phyloP scores from a whole-genome alignment of 306 rosid genomes.

The Luffa aegyptiaca region DNA sequence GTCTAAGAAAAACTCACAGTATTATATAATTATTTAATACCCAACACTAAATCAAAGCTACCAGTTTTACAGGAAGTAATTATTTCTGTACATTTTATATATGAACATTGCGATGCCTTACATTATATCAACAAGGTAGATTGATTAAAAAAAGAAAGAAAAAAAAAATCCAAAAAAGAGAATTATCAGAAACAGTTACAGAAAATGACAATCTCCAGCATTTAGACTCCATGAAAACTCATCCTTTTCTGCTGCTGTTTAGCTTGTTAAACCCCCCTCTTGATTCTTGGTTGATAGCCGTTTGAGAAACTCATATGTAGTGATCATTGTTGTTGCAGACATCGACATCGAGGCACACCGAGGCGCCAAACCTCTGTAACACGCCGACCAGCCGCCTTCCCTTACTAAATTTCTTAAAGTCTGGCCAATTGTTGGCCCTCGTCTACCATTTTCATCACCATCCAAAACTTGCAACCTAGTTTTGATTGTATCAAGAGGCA shows the following conservation, averaged over 20 bases:
- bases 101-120: neutral
- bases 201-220: neutral
- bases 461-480: slow-evolving; percentile 82
- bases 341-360: slow-evolving; percentile 84
- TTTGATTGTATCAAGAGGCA: slow-evolving; percentile 83
- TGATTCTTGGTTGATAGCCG: slow-evolving; percentile 68
- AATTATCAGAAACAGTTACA: neutral
- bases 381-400: slow-evolving; percentile 89
- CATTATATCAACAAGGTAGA: neutral
- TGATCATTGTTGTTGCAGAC: slow-evolving; percentile 94
- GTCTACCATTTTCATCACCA: slow-evolving; percentile 70
- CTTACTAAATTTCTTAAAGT: slow-evolving; percentile 61
- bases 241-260: slow-evolving; percentile 4
- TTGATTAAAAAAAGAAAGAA: neutral
- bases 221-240: neutral
- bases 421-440: slow-evolving; percentile 58
- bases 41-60: neutral
- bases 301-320: slow-evolving; percentile 81
- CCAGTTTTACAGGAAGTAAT: neutral
- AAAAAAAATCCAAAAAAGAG: neutral
- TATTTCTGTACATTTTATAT: slow-evolving; percentile 8
- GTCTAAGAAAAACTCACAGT: neutral
- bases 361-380: slow-evolving; percentile 85
- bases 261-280: slow-evolving; percentile 26
- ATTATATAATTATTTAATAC: no score